A percentile compares a stretch with the other conserved stretches of the same genome.
phyloP scores from a whole-genome alignment of 495 filamentous ascomycete genomes.

The Penicillium steckii region DNA sequence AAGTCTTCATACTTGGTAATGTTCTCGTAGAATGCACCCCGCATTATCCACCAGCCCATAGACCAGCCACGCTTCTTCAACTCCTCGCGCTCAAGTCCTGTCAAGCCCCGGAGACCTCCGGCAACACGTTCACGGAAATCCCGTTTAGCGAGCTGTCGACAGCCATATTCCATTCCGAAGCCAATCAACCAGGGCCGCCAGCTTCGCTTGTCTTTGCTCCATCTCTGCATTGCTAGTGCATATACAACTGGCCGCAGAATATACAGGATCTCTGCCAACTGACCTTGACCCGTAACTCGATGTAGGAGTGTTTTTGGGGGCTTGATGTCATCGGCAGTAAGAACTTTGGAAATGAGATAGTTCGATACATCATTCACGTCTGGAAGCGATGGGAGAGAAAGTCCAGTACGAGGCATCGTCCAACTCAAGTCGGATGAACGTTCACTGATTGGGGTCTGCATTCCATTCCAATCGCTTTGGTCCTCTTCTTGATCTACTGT shows the following conservation, averaged over 20 bases:
- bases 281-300: constrained; percentile 62
- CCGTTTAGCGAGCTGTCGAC: constrained; percentile 75
- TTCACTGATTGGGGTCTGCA: constrained; percentile 48
- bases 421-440: constrained; percentile 56
- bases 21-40: constrained; percentile 94
- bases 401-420: constrained; percentile 93
- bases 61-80: constrained; percentile 81
- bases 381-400: constrained; percentile 78
- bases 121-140: constrained; percentile 65
- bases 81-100: constrained; percentile 85
- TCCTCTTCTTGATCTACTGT: constrained; percentile 57
- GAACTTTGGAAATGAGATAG: constrained; percentile 86
- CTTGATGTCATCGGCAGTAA: constrained; percentile 96
- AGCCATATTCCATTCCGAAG: constrained; percentile 80
- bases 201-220: constrained; percentile 54
- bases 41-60: constrained; percentile 91
- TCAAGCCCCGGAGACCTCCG: constrained; percentile 67
- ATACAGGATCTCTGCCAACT: constrained; percentile 83
- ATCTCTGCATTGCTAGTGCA: constrained; percentile 77
- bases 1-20: constrained; percentile 65
- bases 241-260: constrained; percentile 88
- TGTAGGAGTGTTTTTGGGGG: constrained; percentile 80
- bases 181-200: constrained; percentile 94
- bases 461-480: constrained; percentile 42
- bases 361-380: constrained; percentile 73